These are phyloP conservation scores for Zygnema circumcarinatum DNA, from an alignment of 139 green algal genomes.

Conservation along the genomic window DNA sequence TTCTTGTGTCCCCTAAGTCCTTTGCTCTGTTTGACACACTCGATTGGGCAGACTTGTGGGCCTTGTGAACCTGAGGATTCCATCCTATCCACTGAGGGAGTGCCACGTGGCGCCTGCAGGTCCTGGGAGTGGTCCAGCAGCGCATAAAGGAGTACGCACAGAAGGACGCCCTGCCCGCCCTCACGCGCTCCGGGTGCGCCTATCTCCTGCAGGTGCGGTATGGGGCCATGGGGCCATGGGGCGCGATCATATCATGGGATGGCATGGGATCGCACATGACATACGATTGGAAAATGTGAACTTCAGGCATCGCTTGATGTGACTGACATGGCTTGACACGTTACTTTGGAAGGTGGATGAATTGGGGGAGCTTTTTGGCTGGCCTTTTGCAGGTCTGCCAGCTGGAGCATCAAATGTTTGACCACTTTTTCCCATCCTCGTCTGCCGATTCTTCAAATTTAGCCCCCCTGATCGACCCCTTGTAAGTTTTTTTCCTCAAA, in stretches of 20 bases:
- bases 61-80: no score
- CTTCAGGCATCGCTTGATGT: no score
- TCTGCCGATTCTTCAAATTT: constrained; percentile 65
- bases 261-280: not conserved
- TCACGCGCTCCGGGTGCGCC: constrained; percentile 79
- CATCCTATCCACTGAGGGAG: no score
- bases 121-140: constrained; percentile 55
- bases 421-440: constrained; percentile 83
- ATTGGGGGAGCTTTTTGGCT: no score
- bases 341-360: no score
- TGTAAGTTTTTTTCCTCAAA: constrained; percentile 46
- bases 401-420: constrained; percentile 84
- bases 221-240: no score
- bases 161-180: constrained; percentile 65
- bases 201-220: constrained; percentile 83
- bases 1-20: not conserved
- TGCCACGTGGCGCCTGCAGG: no score
- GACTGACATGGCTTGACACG: no score
- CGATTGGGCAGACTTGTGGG: no score
- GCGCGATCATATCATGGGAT: not conserved
- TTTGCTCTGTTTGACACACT: no score
- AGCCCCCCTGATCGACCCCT: constrained; percentile 58
- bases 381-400: constrained; percentile 77
- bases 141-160: constrained; percentile 53
- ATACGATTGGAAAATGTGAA: no score